Conservation (phyloP, 1,284 basidiomycete species). For the Pterulicium gracile region DNA sequence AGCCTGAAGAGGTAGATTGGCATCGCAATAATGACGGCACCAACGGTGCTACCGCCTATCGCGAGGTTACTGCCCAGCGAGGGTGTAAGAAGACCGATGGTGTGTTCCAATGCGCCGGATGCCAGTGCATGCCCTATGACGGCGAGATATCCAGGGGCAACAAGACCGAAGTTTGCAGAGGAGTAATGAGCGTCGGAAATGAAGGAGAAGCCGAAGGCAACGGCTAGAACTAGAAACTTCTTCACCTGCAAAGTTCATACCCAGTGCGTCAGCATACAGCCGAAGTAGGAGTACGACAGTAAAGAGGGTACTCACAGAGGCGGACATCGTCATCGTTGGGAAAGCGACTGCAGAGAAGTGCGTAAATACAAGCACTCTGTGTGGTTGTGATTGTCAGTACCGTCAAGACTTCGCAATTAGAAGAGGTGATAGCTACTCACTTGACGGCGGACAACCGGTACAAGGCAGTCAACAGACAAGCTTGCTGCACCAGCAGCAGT, state of each 20-base stretch:
- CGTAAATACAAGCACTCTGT: slow-evolving; percentile 53
- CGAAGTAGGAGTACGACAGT: neutral
- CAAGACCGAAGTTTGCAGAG: slow-evolving; percentile 28
- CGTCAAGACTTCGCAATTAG: neutral
- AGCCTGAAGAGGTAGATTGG: slow-evolving; percentile 52
- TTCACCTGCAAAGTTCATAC: slow-evolving; percentile 23
- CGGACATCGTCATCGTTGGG: slow-evolving; percentile 34
- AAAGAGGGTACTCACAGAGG: slow-evolving; percentile 29
- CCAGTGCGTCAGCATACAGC: slow-evolving; percentile 6
- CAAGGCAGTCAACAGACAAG: slow-evolving; percentile 48
- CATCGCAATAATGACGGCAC: slow-evolving; percentile 49
- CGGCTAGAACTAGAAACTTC: slow-evolving; percentile 31
- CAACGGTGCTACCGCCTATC: slow-evolving; percentile 43
- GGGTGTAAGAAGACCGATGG: slow-evolving; percentile 42
- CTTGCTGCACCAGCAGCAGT: slow-evolving; percentile 56
- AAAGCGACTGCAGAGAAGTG: slow-evolving; percentile 60
- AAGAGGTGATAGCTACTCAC: slow-evolving; percentile 27
- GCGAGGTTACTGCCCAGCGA: slow-evolving; percentile 42
- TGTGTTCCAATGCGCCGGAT: slow-evolving; percentile 51
- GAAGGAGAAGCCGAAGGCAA: slow-evolving; percentile 37
- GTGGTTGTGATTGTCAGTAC: neutral
- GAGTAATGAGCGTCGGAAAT: slow-evolving; percentile 45
- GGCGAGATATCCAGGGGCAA: slow-evolving; percentile 54
- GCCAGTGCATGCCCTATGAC: slow-evolving; percentile 45
- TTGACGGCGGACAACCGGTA: slow-evolving; percentile 53